Evolutionary conservation across 202 grass and related monocot species (phyloP).

Genomic region (Cymbopogon flexuosus): DNA sequence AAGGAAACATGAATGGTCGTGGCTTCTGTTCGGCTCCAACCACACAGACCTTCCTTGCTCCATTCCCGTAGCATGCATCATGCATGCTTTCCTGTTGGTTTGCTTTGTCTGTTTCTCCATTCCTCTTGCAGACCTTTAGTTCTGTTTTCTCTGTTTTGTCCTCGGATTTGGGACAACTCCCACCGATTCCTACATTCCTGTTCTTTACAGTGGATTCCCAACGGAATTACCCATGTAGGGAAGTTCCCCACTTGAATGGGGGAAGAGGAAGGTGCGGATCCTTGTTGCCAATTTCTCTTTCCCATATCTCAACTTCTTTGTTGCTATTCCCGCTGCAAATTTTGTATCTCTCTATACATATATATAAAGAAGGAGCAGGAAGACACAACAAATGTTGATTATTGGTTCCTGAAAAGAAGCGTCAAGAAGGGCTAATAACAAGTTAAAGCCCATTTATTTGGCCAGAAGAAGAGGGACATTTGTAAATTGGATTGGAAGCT

Average conservation of each 20-base stretch:
- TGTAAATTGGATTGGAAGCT: not conserved
- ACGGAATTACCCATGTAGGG: conserved; percentile 32
- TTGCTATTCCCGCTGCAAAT: not conserved
- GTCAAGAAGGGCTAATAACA: not conserved
- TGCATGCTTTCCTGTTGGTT: conserved; percentile 17
- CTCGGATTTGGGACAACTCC: not conserved
- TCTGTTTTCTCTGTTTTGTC: not conserved
- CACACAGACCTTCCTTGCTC: not conserved
- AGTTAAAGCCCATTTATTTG: not conserved
- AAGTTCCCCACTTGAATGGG: conserved; percentile 30
- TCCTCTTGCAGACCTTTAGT: not conserved
- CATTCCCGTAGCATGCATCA: conserved; percentile 24
- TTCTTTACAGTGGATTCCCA: not conserved
- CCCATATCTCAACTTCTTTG: conserved; percentile 24
- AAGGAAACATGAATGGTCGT: conserved; percentile 36
- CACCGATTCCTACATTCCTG: not conserved
- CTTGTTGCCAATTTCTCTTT: conserved; percentile 26
- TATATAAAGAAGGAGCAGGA: conserved; percentile 4
- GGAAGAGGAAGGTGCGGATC: conserved; percentile 33
- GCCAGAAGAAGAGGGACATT: not conserved
- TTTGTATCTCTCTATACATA: not conserved
- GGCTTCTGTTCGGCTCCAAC: conserved; percentile 31
- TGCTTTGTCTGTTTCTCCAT: conserved; percentile 29
- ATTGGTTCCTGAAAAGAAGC: not conserved
- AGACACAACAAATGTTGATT: not conserved